Conservation (phyloP, 139 green algal genomes). For the Eudorina sp. region DNA sequence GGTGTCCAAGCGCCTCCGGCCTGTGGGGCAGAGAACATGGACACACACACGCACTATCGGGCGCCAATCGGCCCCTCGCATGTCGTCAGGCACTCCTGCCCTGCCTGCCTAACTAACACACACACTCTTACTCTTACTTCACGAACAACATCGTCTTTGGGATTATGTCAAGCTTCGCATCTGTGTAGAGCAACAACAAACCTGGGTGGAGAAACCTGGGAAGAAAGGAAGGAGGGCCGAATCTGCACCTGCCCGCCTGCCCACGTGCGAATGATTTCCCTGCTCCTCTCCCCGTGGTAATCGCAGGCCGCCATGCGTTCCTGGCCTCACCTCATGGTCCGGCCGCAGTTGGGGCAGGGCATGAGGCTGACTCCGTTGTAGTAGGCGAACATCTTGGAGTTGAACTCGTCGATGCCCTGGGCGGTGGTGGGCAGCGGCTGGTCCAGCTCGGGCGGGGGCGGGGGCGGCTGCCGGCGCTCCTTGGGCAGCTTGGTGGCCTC, state of each 20-base stretch:
- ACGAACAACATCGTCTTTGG: no score
- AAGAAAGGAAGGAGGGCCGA: no score
- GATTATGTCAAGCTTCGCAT: no score
- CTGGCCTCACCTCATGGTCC: constrained; percentile 58
- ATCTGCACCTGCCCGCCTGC: not conserved
- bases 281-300: not conserved
- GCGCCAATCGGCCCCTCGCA: no score
- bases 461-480: constrained; percentile 62
- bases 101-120: no score
- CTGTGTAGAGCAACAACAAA: no score
- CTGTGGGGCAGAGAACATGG: not conserved
- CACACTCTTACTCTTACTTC: no score
- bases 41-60: no score
- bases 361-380: constrained; percentile 50
- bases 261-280: no score
- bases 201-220: no score
- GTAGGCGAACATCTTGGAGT: constrained; percentile 63
- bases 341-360: constrained; percentile 56
- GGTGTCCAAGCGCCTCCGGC: constrained; percentile 58
- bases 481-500: constrained; percentile 50
- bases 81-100: no score
- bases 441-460: constrained; percentile 65
- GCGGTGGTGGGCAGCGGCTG: constrained; percentile 60
- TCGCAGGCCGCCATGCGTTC: no score
- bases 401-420: constrained; percentile 64